These are phyloP conservation scores for Kluyveromyces lactis DNA, from an alignment of 805 yeast genomes.

Conservation along the genomic window DNA sequence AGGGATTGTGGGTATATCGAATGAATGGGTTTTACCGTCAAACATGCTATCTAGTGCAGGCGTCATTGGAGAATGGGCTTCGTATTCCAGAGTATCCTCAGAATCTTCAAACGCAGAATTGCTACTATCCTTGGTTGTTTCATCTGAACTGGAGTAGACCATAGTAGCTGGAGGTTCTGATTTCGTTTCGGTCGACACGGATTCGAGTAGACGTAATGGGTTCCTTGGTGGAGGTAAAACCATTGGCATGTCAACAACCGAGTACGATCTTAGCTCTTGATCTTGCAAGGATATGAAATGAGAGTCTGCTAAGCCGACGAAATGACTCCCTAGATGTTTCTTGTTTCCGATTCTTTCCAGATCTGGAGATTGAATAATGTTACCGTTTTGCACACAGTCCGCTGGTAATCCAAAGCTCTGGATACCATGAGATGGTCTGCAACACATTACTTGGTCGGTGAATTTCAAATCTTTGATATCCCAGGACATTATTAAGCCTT, in stretches of 20 bases:
- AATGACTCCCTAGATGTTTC: constrained; percentile 7
- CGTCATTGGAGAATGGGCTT: constrained; percentile 2
- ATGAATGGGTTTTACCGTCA: not conserved
- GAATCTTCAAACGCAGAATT: constrained; percentile 8
- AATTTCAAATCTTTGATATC: constrained; percentile 13
- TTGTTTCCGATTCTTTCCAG: not conserved
- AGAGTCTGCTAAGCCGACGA: constrained; percentile 1
- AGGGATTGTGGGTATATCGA: not conserved
- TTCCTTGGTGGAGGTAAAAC: constrained; percentile 7
- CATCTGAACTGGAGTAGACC: constrained; percentile 1
- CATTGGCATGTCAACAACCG: constrained; percentile 15
- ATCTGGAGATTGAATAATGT: constrained; percentile 14
- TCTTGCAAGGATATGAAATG: constrained; percentile 12
- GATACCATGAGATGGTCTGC: constrained; percentile 2
- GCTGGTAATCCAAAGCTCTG: constrained; percentile 5
- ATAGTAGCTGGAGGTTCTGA: not conserved
- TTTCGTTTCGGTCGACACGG: not conserved
- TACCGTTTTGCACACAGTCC: constrained; percentile 21
- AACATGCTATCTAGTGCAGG: not conserved
- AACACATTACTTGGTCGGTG: constrained; percentile 2
- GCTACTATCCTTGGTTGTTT: not conserved
- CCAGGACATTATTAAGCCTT: constrained; percentile 20
- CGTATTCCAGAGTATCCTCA: constrained; percentile 8
- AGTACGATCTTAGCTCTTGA: constrained; percentile 21
- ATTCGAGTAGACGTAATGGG: constrained; percentile 3